Percentiles rank a stretch among this genome's conserved stretches.
Conservation (phyloP, 805 yeast species). For the Metschnikowia santaceciliae region DNA sequence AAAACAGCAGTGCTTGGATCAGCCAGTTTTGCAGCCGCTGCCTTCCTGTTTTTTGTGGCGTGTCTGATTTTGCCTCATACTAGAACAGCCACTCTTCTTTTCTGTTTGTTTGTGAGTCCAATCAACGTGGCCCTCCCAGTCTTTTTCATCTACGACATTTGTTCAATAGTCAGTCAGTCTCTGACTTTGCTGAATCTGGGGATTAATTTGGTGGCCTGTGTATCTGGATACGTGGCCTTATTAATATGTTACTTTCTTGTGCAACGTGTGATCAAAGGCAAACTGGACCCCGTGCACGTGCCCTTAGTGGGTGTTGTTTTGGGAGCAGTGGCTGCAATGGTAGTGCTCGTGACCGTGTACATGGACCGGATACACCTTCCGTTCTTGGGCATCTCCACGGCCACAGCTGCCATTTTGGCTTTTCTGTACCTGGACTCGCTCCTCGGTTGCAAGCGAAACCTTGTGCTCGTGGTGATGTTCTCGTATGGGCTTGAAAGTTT, state of each 20-base stretch:
- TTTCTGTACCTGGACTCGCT: conserved; percentile 10
- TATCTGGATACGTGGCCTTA: conserved; percentile 20
- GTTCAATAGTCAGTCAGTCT: conserved; percentile 8
- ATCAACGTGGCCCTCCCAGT: conserved; percentile 30
- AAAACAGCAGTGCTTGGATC: conserved; percentile 10
- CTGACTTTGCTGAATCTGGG: not conserved
- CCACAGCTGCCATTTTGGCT: conserved; percentile 12
- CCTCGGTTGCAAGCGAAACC: conserved; percentile 8
- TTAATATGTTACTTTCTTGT: conserved; percentile 16
- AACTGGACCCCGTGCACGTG: not conserved
- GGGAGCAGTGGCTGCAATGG: not conserved
- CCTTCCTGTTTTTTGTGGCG: conserved; percentile 22
- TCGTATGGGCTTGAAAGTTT: conserved; percentile 15
- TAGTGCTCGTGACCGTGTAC: not conserved
- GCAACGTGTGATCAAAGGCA: not conserved
- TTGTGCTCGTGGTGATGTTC: conserved; percentile 11
- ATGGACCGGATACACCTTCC: conserved; percentile 7
- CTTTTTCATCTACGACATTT: conserved; percentile 25
- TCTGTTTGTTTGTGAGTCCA: conserved; percentile 28
- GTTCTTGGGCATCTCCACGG: conserved; percentile 12
- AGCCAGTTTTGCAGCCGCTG: conserved; percentile 14
- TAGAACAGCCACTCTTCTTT: conserved; percentile 23
- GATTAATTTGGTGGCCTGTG: conserved; percentile 1
- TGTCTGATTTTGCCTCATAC: conserved; percentile 23
- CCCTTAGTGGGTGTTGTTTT: conserved; percentile 2